Evolutionary conservation across 148 eudicot species (phyloP).

Genomic region (Camellia japonica): DNA sequence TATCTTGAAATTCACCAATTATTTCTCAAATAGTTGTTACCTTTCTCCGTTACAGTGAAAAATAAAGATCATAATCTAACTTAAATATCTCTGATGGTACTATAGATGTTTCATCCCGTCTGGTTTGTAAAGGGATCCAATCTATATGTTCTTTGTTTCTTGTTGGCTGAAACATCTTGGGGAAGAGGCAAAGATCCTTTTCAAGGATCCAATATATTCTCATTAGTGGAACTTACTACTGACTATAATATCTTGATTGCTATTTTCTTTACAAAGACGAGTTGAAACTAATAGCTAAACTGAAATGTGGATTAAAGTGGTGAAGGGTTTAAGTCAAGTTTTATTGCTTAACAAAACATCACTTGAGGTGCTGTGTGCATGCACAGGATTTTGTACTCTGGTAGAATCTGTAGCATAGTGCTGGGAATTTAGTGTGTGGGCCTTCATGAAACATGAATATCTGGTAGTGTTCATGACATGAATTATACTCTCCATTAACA

Average conservation of each 20-base stretch:
- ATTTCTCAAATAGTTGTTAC: not conserved
- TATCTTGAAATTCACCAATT: not conserved
- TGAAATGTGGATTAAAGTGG: not conserved
- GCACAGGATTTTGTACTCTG: not conserved
- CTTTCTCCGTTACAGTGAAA: not conserved
- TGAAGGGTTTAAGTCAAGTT: not conserved
- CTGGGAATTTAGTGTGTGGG: conserved; percentile 9
- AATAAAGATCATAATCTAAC: not conserved
- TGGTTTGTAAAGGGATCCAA: not conserved
- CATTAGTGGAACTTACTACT: too few relatives aligned
- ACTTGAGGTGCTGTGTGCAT: not conserved
- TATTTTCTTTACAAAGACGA: conserved; percentile 5
- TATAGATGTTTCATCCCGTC: not conserved
- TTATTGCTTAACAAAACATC: not conserved
- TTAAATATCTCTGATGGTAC: not conserved
- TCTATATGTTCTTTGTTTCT: not conserved
- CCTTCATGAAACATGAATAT: not conserved
- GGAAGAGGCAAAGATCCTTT: not conserved
- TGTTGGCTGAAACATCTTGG: not conserved
- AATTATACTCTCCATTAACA: not conserved
- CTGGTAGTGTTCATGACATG: not conserved
- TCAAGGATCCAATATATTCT: not conserved
- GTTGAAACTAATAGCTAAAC: not conserved
- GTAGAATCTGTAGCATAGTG: not conserved
- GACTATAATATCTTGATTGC: not conserved